Percentiles rank a stretch among this genome's conserved stretches.
phyloP scores from a whole-genome alignment of 129 eudicot genomes.

The Logfia minima region DNA sequence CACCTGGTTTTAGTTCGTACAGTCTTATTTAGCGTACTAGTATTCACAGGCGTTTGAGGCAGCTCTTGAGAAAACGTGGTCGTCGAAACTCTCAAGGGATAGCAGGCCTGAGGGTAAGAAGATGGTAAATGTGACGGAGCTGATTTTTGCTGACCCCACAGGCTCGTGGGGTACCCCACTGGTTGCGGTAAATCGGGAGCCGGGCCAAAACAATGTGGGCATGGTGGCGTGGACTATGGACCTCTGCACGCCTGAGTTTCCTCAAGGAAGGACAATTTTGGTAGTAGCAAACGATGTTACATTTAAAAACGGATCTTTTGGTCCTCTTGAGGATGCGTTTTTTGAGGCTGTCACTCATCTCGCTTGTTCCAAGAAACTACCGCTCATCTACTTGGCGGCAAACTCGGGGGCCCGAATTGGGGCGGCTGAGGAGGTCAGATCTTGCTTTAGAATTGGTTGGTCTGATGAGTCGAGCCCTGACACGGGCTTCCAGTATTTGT shows the following conservation, averaged over 20 bases:
- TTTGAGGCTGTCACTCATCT: conserved; percentile 87
- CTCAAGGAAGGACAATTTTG: conserved; percentile 70
- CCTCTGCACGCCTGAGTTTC: conserved; percentile 91
- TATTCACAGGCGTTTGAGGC: conserved; percentile 80
- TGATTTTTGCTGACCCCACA: conserved; percentile 59
- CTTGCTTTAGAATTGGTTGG: conserved; percentile 97
- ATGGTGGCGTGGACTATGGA: conserved; percentile 99
- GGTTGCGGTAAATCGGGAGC: conserved; percentile 11
- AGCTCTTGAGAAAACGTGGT: conserved; percentile 77
- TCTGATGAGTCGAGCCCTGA: conserved; percentile 85
- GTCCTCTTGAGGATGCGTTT: conserved; percentile 91
- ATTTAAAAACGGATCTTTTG: conserved; percentile 88
- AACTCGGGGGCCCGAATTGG: conserved; percentile 98
- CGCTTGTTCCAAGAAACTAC: conserved; percentile 76
- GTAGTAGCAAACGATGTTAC: conserved; percentile 94
- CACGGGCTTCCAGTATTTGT: conserved; percentile 85
- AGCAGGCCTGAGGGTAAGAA: conserved; percentile 49
- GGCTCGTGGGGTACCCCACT: conserved; percentile 88
- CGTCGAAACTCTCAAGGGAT: conserved; percentile 32
- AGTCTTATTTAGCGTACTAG: background rate
- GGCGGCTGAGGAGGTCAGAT: conserved; percentile 74
- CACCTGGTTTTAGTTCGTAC: background rate
- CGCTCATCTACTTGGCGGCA: conserved; percentile 89
- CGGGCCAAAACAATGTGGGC: conserved; percentile 70
- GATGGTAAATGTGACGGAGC: conserved; percentile 55